Conservation (phyloP, 441 rosid genomes). For the Erysimum pusillum region DNA sequence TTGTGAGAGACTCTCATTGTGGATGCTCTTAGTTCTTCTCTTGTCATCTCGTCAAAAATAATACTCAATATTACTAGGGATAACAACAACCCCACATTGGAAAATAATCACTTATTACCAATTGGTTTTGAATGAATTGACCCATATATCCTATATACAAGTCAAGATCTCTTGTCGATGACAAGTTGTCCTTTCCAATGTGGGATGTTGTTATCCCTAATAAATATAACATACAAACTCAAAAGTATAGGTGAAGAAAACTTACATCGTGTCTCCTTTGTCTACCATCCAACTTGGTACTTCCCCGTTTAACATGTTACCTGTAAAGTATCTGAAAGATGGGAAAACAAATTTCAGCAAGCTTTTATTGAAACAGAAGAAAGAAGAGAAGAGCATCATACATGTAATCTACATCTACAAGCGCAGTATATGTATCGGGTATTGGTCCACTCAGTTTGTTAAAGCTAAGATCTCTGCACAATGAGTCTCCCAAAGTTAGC, state of each 20-base stretch:
- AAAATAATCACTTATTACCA: no score
- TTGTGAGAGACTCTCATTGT: no score
- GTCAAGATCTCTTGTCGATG: no score
- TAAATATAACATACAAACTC: no score
- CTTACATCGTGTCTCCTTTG: conserved; percentile 50
- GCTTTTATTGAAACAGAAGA: conserved; percentile 1
- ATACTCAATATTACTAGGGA: no score
- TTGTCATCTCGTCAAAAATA: no score
- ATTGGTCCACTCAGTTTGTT: conserved; percentile 65
- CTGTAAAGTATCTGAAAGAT: conserved; percentile 59
- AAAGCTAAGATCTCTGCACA: conserved; percentile 74
- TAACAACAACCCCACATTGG: no score
- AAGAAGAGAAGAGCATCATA: conserved; percentile 35
- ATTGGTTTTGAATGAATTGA: no score
- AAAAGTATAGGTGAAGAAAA: conserved; percentile 7
- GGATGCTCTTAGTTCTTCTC: no score
- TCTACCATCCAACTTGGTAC: conserved; percentile 58
- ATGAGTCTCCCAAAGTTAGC: conserved; percentile 28
- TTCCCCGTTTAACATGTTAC: conserved; percentile 59
- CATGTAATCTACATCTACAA: conserved; percentile 41
- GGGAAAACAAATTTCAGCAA: not conserved
- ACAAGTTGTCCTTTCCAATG: no score
- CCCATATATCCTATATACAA: no score
- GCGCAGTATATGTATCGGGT: conserved; percentile 44
- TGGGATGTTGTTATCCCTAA: no score